Evolutionary conservation across 352 stramenopile species (phyloP).

Genomic region (Phytophthora capsici): DNA sequence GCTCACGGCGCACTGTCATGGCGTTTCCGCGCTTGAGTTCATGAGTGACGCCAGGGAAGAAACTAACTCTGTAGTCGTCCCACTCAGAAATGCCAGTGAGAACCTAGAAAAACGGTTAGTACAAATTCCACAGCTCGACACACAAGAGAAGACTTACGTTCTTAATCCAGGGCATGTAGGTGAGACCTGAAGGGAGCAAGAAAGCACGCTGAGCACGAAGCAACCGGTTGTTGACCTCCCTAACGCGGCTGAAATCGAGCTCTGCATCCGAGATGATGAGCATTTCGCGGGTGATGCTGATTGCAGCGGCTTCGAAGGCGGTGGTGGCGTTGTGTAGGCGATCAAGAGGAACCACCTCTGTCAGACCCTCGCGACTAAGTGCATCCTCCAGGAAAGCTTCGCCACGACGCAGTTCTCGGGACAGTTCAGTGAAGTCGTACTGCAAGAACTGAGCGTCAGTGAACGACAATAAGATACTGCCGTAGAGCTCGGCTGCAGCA

Average conservation of each 20-base stretch:
- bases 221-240: conserved; percentile 86
- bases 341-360: conserved; percentile 42
- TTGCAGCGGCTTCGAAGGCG: conserved; percentile 65
- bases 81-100: conserved; percentile 87
- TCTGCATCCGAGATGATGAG: conserved; percentile 63
- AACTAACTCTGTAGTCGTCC: conserved; percentile 81
- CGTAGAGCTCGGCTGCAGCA: conserved; percentile 79
- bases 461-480: conserved; percentile 77
- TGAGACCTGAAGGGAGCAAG: conserved; percentile 66
- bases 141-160: conserved; percentile 56
- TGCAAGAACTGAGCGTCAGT: conserved; percentile 84
- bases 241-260: conserved; percentile 78
- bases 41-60: conserved; percentile 78
- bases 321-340: conserved; percentile 67
- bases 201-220: conserved; percentile 86
- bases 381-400: conserved; percentile 61
- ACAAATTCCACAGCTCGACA: background rate
- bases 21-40: conserved; percentile 72
- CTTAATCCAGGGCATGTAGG: conserved; percentile 83
- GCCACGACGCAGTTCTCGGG: conserved; percentile 68
- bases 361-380: conserved; percentile 43
- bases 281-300: conserved; percentile 64
- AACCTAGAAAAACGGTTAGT: conserved; percentile 40
- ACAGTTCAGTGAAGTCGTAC: conserved; percentile 86
- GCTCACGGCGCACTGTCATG: conserved; percentile 78